Conservation (phyloP, 495 filamentous ascomycete species). For the Letharia columbiana region DNA sequence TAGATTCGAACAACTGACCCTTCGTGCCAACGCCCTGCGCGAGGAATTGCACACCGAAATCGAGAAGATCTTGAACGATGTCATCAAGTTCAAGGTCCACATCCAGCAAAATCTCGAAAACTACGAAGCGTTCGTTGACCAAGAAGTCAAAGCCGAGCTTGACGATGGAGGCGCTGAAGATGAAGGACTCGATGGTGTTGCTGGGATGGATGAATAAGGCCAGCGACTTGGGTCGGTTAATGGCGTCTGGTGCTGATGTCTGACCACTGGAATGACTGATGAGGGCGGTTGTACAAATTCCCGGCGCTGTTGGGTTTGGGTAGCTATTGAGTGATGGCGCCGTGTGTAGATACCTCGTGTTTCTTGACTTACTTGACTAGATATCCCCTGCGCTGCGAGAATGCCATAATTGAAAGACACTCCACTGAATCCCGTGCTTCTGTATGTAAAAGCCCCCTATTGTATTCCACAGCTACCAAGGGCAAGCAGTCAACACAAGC, state of each 20-base stretch:
- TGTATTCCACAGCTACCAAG: not conserved
- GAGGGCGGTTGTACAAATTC: not conserved
- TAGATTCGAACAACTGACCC: constrained; percentile 82
- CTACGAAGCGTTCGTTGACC: constrained; percentile 84
- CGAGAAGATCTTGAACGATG: constrained; percentile 90
- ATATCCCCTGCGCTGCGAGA: not conserved
- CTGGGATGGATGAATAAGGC: constrained; percentile 9
- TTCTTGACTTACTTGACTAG: not conserved
- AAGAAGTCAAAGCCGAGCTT: constrained; percentile 81
- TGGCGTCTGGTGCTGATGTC: not conserved
- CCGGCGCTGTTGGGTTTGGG: not conserved
- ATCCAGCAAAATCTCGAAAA: constrained; percentile 85
- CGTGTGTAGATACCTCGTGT: constrained; percentile 1
- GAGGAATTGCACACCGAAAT: constrained; percentile 95
- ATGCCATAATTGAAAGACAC: not conserved
- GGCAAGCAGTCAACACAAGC: not conserved
- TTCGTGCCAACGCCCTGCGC: constrained; percentile 71
- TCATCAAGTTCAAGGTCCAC: constrained; percentile 98
- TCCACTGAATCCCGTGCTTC: not conserved
- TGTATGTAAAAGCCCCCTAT: not conserved
- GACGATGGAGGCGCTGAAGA: constrained; percentile 44
- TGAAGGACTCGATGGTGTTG: constrained; percentile 8
- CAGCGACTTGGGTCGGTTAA: not conserved
- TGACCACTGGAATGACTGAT: not conserved
- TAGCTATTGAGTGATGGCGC: not conserved